Base-by-base conservation (phyloP, 2,329 filamentous ascomycete species). In the Proliferodiscus dingleyae region DNA sequence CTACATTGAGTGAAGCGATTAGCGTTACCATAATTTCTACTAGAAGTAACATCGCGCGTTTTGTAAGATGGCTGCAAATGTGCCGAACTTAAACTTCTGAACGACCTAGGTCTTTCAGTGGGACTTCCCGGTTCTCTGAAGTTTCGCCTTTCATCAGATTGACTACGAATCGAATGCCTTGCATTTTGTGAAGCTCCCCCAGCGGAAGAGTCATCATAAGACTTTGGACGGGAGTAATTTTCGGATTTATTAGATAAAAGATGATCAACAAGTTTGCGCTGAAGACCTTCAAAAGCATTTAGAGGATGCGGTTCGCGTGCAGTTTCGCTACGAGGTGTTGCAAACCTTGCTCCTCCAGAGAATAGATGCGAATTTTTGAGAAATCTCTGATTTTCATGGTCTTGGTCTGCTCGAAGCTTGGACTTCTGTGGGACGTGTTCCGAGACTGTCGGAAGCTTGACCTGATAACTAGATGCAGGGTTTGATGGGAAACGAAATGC, bases 1-100 rank as follows among this genome's bases (percentile, higher is more conserved):
- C 78, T 82, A 66, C 56, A 50, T 47, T 43, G 47, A 53, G 34
- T 37, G 47, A 52, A 54, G 65, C 74, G 23, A 37, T 51, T 49
- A 44, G 41, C 41, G 47, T 52, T 43, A 5, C 42, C 36, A 22
- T 49, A 51, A 19, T 41, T 33, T 30, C 46, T 16, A 18, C 43
- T 37, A 16, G 41, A 41, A 26, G 41, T 49, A 49, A 48, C 45
- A 40, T 29, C 21, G 47, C 43, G 45, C 19, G 49, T 30, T 33
- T 49, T 52, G 15, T 45, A 15, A 29, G 41, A 41, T 42, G 45
- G 40, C 45, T 52, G 40, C 11, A 36, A 18, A 46, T 47, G 47
- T 29, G 46, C 39, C 33, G 50, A 18, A 52, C 47, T 37, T 24
- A 51, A 41, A 49, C 45, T 41, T 19, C 49, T 41, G n/a, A 44